A percentile compares a stretch with the other conserved stretches of the same genome.
These are phyloP conservation scores for Penicillium occitanis DNA, from an alignment of 2,329 filamentous ascomycete genomes.

Conservation along the genomic window DNA sequence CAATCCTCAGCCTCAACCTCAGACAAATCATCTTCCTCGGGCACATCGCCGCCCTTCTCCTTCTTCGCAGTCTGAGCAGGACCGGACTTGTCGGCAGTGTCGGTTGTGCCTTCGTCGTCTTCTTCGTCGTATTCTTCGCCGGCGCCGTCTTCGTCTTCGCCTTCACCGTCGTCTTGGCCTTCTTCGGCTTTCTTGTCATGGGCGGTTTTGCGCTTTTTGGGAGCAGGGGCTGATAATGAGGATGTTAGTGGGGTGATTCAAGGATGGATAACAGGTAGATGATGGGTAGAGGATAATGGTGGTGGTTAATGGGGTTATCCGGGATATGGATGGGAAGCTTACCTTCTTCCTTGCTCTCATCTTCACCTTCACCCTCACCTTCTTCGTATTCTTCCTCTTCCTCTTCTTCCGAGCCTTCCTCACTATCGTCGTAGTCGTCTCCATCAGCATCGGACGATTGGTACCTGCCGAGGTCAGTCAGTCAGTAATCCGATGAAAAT, in stretches of 20 bases:
- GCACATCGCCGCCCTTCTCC: conserved; percentile 22
- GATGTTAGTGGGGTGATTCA: too few species aligned
- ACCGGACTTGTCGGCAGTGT: conserved; percentile 31
- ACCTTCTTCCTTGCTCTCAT: conserved; percentile 34
- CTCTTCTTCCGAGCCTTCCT: conserved; percentile 20
- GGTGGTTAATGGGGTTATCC: too few species aligned
- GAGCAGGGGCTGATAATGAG: conserved; percentile 12
- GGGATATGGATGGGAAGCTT: neutral
- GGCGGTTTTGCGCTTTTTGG: conserved; percentile 24
- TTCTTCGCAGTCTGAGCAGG: conserved; percentile 27
- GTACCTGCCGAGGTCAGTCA: conserved; percentile 18
- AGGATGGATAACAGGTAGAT: too few species aligned
- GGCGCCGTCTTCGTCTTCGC: conserved; percentile 24
- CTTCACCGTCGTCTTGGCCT: conserved; percentile 39
- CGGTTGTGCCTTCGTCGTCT: conserved; percentile 24
- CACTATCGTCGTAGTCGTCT: conserved; percentile 52
- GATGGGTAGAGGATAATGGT: too few species aligned
- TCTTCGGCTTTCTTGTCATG: conserved; percentile 37
- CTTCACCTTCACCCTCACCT: conserved; percentile 36
- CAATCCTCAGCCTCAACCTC: conserved; percentile 26
- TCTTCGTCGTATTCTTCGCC: conserved; percentile 25
- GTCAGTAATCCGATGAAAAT: neutral
- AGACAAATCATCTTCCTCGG: conserved; percentile 21
- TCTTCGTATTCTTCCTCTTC: conserved; percentile 22
- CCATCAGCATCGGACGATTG: conserved; percentile 22